Conservation (phyloP, 768 basidiomycete species). For the Boletus pseudo-olivaceus region DNA sequence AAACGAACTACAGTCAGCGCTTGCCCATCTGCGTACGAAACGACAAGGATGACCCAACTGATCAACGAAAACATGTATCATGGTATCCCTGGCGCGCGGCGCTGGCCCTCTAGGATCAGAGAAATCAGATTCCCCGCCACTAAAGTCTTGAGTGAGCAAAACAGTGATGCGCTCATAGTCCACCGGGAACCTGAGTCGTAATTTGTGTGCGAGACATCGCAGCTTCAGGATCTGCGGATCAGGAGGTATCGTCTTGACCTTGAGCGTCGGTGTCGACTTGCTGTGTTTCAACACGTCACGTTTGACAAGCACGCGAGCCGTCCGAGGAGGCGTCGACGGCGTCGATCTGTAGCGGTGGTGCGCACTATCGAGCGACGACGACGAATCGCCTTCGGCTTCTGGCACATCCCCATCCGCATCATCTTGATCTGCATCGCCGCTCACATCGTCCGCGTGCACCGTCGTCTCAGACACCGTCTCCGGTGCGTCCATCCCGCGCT, state of each 20-base stretch:
- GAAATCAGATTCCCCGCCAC: slow-evolving; percentile 34
- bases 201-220: slow-evolving; percentile 52
- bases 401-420: slow-evolving; percentile 9
- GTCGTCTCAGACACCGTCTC: slow-evolving; percentile 25
- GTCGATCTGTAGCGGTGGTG: slow-evolving; percentile 23
- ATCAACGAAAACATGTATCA: slow-evolving; percentile 42
- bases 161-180: slow-evolving; percentile 37
- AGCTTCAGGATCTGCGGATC: slow-evolving; percentile 50
- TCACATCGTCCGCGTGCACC: slow-evolving; percentile 19
- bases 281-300: slow-evolving; percentile 37
- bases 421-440: slow-evolving; percentile 28
- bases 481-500: slow-evolving; percentile 15
- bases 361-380: slow-evolving; percentile 27
- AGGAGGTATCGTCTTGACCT: slow-evolving; percentile 37
- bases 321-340: slow-evolving; percentile 31
- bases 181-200: slow-evolving; percentile 55
- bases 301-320: slow-evolving; percentile 17
- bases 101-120: slow-evolving; percentile 35
- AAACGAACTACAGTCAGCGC: slow-evolving; percentile 7
- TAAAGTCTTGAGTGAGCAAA: slow-evolving; percentile 34
- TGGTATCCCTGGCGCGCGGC: slow-evolving; percentile 29
- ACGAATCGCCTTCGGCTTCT: slow-evolving; percentile 25
- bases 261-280: slow-evolving; percentile 46
- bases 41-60: slow-evolving; percentile 34
- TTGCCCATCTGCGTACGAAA: not conserved